These are phyloP conservation scores for Lentinula guzmanii DNA, from an alignment of 768 basidiomycete species.

Conservation along the genomic window DNA sequence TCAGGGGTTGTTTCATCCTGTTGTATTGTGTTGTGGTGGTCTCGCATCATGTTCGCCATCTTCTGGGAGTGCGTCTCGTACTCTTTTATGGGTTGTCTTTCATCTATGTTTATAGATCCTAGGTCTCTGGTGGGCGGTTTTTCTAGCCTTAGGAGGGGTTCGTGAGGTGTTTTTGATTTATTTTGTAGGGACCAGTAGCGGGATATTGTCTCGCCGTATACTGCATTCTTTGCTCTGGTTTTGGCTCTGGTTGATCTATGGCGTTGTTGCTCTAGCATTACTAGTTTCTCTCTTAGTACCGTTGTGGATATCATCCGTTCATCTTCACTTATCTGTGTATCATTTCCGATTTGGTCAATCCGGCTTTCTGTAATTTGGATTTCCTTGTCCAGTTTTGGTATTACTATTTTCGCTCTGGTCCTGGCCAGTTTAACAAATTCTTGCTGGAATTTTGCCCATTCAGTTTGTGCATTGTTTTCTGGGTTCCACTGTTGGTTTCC, in stretches of 20 bases:
- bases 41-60: not conserved
- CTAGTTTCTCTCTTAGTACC: not conserved
- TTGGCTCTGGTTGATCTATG: too few relatives aligned
- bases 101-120: too few relatives aligned
- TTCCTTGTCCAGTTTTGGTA: not conserved
- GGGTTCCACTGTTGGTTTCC: not conserved
- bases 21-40: not conserved
- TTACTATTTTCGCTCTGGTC: not conserved
- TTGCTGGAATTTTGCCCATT: not conserved
- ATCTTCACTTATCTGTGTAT: not conserved
- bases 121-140: slow-evolving; percentile 15
- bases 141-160: slow-evolving; percentile 11
- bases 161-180: slow-evolving; percentile 5
- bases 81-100: not conserved
- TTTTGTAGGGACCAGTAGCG: slow-evolving; percentile 15
- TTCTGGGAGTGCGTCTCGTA: not conserved
- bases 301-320: not conserved
- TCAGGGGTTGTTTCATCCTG: not conserved
- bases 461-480: not conserved
- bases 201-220: slow-evolving; percentile 8
- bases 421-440: not conserved
- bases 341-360: not conserved
- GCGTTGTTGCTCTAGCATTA: too few relatives aligned
- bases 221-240: too few relatives aligned
- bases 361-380: not conserved